Conservation (phyloP, 495 filamentous ascomycete genomes). For the Staphylotrichum tortipilum region DNA sequence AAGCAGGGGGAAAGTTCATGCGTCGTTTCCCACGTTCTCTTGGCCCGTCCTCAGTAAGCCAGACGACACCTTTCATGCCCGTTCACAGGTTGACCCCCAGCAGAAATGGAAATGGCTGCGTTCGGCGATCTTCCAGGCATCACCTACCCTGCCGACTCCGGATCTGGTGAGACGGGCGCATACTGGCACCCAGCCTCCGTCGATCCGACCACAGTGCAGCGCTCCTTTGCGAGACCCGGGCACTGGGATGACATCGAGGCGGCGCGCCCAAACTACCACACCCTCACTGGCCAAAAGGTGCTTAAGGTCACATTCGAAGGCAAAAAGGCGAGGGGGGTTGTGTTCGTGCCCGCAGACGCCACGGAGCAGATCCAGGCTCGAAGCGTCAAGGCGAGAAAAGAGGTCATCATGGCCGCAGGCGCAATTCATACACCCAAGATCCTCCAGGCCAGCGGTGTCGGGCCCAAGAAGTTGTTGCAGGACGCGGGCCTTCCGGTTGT, state of each 20-base stretch:
- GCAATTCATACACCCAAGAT: constrained; percentile 48
- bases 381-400: constrained; percentile 36
- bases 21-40: constrained; percentile 29
- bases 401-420: constrained; percentile 51
- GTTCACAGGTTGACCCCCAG: too few relatives aligned
- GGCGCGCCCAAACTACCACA: constrained; percentile 29
- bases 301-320: constrained; percentile 26
- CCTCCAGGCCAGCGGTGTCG: constrained; percentile 46
- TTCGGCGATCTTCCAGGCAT: constrained; percentile 33
- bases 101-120: constrained; percentile 25
- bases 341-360: constrained; percentile 12
- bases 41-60: constrained; percentile 24
- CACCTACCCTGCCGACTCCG: constrained; percentile 29
- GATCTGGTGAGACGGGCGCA: constrained; percentile 27
- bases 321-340: constrained; percentile 26
- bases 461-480: constrained; percentile 35
- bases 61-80: too few relatives aligned
- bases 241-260: constrained; percentile 27
- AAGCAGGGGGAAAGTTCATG: constrained; percentile 27
- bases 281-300: constrained; percentile 29
- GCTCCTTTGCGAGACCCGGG: constrained; percentile 32
- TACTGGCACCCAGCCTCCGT: constrained; percentile 34
- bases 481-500: constrained; percentile 33
- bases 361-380: not conserved
- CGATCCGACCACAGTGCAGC: constrained; percentile 24